Conservation (phyloP, 352 stramenopile species). For the Pythium apleroticum region DNA sequence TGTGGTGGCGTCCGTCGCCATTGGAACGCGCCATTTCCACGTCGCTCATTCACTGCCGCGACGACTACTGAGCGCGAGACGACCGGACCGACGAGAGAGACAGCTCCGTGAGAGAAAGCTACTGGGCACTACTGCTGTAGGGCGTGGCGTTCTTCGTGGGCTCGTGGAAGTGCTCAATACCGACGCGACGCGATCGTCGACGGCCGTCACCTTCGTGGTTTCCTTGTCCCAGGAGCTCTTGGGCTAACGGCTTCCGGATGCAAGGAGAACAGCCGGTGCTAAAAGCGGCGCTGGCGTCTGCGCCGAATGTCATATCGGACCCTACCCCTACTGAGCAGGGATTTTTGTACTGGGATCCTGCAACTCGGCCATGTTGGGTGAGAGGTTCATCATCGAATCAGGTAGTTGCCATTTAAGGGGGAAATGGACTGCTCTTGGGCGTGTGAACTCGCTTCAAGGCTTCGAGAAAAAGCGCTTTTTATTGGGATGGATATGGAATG, state of each 20-base stretch:
- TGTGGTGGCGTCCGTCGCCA: neutral
- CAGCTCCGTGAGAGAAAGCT: neutral
- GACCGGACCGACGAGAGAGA: neutral
- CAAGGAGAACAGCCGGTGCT: constrained; percentile 1
- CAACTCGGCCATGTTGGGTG: neutral
- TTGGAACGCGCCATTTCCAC: constrained; percentile 14
- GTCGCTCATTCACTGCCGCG: constrained; percentile 9
- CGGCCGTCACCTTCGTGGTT: neutral
- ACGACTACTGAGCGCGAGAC: neutral
- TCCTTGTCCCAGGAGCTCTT: neutral
- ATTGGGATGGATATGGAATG: neutral
- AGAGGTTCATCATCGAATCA: neutral
- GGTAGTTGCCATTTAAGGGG: constrained; percentile 5
- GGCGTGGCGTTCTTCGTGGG: neutral
- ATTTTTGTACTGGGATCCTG: constrained; percentile 1
- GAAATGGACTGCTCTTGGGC: neutral
- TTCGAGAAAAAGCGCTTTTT: constrained; percentile 21
- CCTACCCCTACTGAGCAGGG: constrained; percentile 7
- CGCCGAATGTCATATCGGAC: constrained; percentile 10
- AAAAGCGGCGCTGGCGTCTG: constrained; percentile 10
- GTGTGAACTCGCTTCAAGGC: constrained; percentile 2
- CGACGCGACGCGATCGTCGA: neutral
- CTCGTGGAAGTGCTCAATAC: neutral
- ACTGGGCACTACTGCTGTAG: neutral
- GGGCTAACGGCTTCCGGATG: neutral